phyloP scores from a whole-genome alignment of 2,329 filamentous ascomycete species.

The Talaromyces amestolkiae region DNA sequence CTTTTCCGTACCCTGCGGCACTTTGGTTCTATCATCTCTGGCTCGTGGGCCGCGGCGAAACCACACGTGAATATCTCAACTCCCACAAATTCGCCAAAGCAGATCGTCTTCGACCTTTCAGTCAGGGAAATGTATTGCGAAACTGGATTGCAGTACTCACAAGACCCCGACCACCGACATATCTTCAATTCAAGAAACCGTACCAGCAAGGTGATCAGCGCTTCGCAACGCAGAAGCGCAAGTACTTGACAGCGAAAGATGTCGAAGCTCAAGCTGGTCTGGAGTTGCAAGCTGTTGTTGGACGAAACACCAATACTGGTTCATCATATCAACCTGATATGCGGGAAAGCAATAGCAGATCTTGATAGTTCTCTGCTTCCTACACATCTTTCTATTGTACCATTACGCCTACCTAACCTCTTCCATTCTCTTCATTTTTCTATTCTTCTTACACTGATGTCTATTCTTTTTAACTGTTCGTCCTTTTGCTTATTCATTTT shows the following conservation, averaged over 20 bases:
- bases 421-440: conserved; percentile 6
- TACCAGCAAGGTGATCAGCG: conserved; percentile 83
- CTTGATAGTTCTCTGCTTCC: background rate
- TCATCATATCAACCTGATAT: conserved; percentile 18
- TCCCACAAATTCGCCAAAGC: conserved; percentile 91
- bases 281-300: conserved; percentile 67
- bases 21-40: conserved; percentile 88
- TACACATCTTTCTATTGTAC: background rate
- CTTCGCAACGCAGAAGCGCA: conserved; percentile 61
- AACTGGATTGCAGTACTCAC: conserved; percentile 82
- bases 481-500: background rate
- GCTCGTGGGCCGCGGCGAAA: conserved; percentile 86
- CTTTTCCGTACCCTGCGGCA: conserved; percentile 75
- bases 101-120: conserved; percentile 88
- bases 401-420: background rate
- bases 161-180: conserved; percentile 81
- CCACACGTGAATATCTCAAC: conserved; percentile 92
- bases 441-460: conserved; percentile 13
- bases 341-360: conserved; percentile 1
- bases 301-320: conserved; percentile 22
- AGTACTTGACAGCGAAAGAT: conserved; percentile 47
- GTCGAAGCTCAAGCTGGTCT: conserved; percentile 56
- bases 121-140: conserved; percentile 67
- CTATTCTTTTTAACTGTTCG: background rate
- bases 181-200: conserved; percentile 77